Evolutionary conservation across 306 rosid genomes (phyloP).

Genomic region (Quercus gilva): DNA sequence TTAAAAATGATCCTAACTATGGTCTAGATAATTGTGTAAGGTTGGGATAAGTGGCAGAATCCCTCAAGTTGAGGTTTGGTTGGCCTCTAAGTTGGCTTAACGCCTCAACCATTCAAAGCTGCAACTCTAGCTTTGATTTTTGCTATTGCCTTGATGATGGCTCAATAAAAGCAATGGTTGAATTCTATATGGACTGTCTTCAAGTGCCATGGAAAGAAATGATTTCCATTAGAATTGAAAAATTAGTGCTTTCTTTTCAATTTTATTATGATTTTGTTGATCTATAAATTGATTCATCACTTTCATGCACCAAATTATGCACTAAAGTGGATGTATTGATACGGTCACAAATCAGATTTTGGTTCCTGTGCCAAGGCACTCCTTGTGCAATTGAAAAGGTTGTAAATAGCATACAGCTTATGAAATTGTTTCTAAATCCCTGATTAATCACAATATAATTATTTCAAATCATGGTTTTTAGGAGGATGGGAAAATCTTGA

Average conservation of each 20-base stretch:
- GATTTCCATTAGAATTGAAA: neutral
- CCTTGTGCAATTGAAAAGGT: slow-evolving; percentile 7
- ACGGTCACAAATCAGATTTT: slow-evolving; percentile 5
- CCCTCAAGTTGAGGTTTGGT: neutral
- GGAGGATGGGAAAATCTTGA: slow-evolving; percentile 80
- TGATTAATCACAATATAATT: neutral
- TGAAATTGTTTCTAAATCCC: neutral
- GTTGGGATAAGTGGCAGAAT: neutral
- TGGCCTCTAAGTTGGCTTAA: neutral
- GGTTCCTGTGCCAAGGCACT: neutral
- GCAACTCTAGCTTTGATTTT: neutral
- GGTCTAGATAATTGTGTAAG: neutral
- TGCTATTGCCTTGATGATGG: neutral
- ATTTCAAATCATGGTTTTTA: slow-evolving; percentile 10
- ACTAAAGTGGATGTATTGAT: neutral
- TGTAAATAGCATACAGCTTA: neutral
- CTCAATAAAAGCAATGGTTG: neutral
- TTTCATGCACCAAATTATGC: neutral
- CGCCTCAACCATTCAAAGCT: neutral
- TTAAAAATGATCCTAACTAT: no score
- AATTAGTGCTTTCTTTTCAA: neutral
- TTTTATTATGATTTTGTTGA: neutral
- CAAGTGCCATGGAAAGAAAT: neutral
- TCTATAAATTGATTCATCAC: neutral
- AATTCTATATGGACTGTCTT: neutral